Conservation (phyloP, 768 basidiomycete species). For the Naematelia aurantialba region DNA sequence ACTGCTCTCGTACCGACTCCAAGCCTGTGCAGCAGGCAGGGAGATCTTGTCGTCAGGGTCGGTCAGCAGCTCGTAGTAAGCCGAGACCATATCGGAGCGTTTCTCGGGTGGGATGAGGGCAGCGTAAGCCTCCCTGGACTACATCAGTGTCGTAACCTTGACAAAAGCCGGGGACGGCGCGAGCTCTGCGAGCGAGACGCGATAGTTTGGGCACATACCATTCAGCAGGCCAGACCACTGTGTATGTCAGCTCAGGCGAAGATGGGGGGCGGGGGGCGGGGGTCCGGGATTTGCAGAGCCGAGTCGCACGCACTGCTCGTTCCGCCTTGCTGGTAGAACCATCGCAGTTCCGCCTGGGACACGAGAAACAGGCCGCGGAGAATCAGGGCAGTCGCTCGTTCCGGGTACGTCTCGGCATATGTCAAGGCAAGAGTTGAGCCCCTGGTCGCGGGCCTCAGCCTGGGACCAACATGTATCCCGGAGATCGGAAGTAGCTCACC, state of each 20-base stretch:
- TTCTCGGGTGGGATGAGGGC: slow-evolving; percentile 75
- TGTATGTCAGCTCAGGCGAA: background rate
- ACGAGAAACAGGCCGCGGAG: slow-evolving; percentile 84
- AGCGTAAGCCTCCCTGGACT: slow-evolving; percentile 72
- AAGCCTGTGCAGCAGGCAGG: slow-evolving; percentile 70
- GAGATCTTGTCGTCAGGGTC: slow-evolving; percentile 66
- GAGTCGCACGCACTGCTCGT: slow-evolving; percentile 46
- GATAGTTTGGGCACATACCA: too few relatives aligned
- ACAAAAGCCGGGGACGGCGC: background rate
- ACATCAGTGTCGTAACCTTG: background rate
- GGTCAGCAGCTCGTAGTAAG: slow-evolving; percentile 77
- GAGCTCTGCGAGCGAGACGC: slow-evolving; percentile 12
- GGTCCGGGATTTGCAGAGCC: background rate
- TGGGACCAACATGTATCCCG: slow-evolving; percentile 30
- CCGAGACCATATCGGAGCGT: slow-evolving; percentile 71
- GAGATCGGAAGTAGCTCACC: slow-evolving; percentile 59
- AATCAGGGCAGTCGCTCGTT: slow-evolving; percentile 71
- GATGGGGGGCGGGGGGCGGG: too few relatives aligned
- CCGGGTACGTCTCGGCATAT: slow-evolving; percentile 83
- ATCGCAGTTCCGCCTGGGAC: slow-evolving; percentile 74
- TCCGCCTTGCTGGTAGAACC: slow-evolving; percentile 83
- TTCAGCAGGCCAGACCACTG: slow-evolving; percentile 68
- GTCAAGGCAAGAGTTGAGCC: slow-evolving; percentile 82
- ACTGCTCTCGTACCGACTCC: slow-evolving; percentile 77
- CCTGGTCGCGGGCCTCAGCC: slow-evolving; percentile 41